Conservation (phyloP, 1,284 basidiomycete species). For the Amylostereum chailletii region DNA sequence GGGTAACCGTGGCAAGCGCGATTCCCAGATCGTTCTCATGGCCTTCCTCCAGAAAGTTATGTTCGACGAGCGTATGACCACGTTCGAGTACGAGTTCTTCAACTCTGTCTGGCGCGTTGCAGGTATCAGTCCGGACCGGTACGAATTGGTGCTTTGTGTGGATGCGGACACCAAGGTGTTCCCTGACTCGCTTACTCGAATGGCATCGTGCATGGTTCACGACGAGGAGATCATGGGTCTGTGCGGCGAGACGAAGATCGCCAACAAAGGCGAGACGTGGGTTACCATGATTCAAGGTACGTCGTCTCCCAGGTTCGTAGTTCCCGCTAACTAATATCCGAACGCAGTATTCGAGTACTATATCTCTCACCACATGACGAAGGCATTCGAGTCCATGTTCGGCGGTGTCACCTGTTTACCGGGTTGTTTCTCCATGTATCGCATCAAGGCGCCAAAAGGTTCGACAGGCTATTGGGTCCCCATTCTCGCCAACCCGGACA, state of each 20-base stretch:
- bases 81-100: constrained; percentile 99
- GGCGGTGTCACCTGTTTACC: constrained; percentile 99
- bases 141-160: constrained; percentile 94
- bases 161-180: constrained; percentile 99
- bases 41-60: constrained; percentile 97
- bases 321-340: constrained; percentile 9
- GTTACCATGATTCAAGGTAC: constrained; percentile 98
- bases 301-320: constrained; percentile 17
- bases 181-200: constrained; percentile 86
- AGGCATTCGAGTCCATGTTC: constrained; percentile 99
- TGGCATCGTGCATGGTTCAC: constrained; percentile 92
- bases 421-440: constrained; percentile 99
- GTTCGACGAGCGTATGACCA: constrained; percentile 99
- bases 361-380: constrained; percentile 98
- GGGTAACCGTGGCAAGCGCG: constrained; percentile 97
- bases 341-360: constrained; percentile 93
- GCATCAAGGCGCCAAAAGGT: constrained; percentile 95
- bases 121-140: constrained; percentile 93
- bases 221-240: constrained; percentile 98
- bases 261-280: constrained; percentile 96
- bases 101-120: constrained; percentile 93
- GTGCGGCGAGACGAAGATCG: constrained; percentile 98
- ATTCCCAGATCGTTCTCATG: constrained; percentile 97
- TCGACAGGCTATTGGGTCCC: constrained; percentile 96
- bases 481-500: constrained; percentile 93